Evolutionary conservation across 225 moss, liverwort and hornwort species (phyloP).

Genomic region (Physcomitrellopsis africana): DNA sequence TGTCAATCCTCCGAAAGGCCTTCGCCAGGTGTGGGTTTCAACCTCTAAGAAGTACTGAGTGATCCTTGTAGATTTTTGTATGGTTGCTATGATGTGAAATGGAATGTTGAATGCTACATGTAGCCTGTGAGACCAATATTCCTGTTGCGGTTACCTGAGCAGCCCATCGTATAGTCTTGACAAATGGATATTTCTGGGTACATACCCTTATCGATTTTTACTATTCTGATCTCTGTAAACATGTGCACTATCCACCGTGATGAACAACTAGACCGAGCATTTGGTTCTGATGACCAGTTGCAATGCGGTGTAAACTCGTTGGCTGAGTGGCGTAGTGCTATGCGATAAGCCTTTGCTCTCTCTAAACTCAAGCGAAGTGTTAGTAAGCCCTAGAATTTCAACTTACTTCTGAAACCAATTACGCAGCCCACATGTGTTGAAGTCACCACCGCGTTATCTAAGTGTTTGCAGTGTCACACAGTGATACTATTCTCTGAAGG

Average conservation of each 20-base stretch:
- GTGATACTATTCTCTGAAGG: too few relatives aligned
- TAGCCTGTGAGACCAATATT: conserved; percentile 43
- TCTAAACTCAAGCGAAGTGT: too few relatives aligned
- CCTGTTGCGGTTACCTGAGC: conserved; percentile 71
- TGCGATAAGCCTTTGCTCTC: too few relatives aligned
- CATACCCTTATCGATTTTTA: too few relatives aligned
- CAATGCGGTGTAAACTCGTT: conserved; percentile 69
- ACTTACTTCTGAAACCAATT: too few relatives aligned
- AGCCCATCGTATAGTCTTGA: not conserved
- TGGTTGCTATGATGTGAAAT: conserved; percentile 42
- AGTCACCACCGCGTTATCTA: too few relatives aligned
- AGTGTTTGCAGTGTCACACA: too few relatives aligned
- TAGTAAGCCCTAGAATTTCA: too few relatives aligned
- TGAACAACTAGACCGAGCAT: conserved; percentile 21
- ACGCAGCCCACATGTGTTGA: too few relatives aligned
- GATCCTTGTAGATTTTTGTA: not conserved
- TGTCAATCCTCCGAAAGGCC: conserved; percentile 70
- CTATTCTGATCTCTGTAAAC: too few relatives aligned
- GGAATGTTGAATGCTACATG: conserved; percentile 45
- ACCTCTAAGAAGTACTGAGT: conserved; percentile 40
- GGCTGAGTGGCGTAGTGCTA: conserved; percentile 54
- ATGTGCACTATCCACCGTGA: conserved; percentile 21
- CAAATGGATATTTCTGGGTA: too few relatives aligned
- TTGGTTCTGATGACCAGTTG: conserved; percentile 28
- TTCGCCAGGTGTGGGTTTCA: conserved; percentile 48